phyloP scores from a whole-genome alignment of 805 yeast genomes.

The Starmerella kuoi region DNA sequence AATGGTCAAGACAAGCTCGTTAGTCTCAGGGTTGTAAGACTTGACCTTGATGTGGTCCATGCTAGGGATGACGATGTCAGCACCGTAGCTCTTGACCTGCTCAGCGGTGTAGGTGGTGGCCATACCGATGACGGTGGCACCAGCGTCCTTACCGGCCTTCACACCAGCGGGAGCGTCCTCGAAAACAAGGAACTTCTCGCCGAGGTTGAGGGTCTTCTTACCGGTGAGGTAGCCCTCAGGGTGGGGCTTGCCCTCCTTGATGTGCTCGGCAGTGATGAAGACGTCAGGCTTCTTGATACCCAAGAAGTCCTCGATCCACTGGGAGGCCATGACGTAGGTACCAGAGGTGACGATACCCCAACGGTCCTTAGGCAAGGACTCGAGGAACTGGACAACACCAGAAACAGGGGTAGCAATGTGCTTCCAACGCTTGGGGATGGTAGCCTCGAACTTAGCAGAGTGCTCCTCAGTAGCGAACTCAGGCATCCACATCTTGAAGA shows the following conservation, averaged over 20 bases:
- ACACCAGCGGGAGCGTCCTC: slow-evolving; percentile 89
- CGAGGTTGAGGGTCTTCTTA: slow-evolving; percentile 29
- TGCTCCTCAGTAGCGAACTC: slow-evolving; percentile 55
- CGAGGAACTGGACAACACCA: slow-evolving; percentile 51
- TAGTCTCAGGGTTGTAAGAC: slow-evolving; percentile 36
- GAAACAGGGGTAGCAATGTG: slow-evolving; percentile 61
- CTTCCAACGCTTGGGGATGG: slow-evolving; percentile 61
- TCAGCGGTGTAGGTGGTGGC: slow-evolving; percentile 66
- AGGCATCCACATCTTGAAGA: slow-evolving; percentile 61
- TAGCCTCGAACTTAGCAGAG: slow-evolving; percentile 54
- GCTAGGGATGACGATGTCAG: slow-evolving; percentile 69
- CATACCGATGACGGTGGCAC: slow-evolving; percentile 71
- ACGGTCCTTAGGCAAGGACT: slow-evolving; percentile 32
- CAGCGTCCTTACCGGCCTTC: slow-evolving; percentile 71
- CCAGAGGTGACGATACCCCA: slow-evolving; percentile 90
- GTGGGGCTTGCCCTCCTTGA: slow-evolving; percentile 69
- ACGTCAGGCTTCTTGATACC: slow-evolving; percentile 51
- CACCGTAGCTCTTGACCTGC: slow-evolving; percentile 61
- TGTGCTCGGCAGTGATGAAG: slow-evolving; percentile 74
- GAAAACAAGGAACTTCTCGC: slow-evolving; percentile 41
- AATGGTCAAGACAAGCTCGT: slow-evolving; percentile 20
- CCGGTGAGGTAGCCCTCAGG: slow-evolving; percentile 61
- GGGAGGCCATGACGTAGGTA: slow-evolving; percentile 59
- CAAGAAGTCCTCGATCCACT: slow-evolving; percentile 61
- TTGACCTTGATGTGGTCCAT: slow-evolving; percentile 49